These are phyloP conservation scores for Boletales sp. DNA, from an alignment of 768 basidiomycete genomes.

Conservation along the genomic window DNA sequence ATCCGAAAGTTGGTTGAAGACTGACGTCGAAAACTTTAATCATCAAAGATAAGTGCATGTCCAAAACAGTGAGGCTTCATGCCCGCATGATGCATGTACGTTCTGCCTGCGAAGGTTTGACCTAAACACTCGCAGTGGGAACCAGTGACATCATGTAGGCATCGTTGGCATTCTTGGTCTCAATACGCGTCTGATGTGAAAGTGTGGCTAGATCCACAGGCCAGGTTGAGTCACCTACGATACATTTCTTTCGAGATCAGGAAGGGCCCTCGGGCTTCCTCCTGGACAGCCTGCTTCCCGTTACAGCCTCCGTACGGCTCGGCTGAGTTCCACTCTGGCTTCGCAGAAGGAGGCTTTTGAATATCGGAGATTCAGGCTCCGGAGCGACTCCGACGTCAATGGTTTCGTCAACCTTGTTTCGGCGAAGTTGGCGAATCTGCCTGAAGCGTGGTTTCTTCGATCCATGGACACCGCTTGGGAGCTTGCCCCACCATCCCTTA, in stretches of 20 bases:
- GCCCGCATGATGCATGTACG: too few relatives aligned
- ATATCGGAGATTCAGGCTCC: not conserved
- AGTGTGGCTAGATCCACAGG: not conserved
- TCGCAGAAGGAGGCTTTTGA: not conserved
- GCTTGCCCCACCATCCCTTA: not conserved
- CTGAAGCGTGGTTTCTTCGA: not conserved
- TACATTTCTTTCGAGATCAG: not conserved
- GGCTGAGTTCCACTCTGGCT: not conserved
- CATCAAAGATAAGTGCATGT: not conserved
- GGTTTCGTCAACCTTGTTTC: not conserved
- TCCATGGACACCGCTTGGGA: not conserved
- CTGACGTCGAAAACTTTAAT: not conserved
- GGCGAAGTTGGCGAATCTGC: slow-evolving; percentile 4
- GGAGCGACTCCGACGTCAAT: slow-evolving; percentile 1
- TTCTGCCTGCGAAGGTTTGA: not conserved
- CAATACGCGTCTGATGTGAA: too few relatives aligned
- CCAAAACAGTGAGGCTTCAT: not conserved
- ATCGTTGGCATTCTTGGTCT: not conserved
- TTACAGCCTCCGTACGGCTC: not conserved
- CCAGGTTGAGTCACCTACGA: too few relatives aligned
- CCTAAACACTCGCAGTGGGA: too few relatives aligned
- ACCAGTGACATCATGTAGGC: not conserved
- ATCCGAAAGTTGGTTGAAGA: not conserved
- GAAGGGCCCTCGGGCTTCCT: not conserved
- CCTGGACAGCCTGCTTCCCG: not conserved